phyloP scores from a whole-genome alignment of 225 moss, liverwort and hornwort species.

The Bryoerythrophyllum caledonicum region DNA sequence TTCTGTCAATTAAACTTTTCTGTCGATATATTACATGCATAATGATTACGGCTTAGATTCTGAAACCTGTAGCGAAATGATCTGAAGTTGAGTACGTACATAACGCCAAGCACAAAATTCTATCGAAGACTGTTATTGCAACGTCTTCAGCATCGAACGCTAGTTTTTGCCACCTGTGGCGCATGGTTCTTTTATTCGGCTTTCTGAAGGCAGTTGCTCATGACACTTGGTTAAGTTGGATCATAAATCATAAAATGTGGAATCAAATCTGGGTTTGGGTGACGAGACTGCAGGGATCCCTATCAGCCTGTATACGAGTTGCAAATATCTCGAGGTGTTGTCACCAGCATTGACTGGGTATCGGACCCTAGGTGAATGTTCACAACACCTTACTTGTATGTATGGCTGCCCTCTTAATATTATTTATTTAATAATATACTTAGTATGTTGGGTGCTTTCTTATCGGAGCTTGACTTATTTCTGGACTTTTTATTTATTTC shows the following conservation, averaged over 20 bases:
- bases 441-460: slow-evolving; percentile 2
- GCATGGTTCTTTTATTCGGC: slow-evolving; percentile 3
- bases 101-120: background rate
- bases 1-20: background rate
- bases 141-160: background rate
- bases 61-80: background rate
- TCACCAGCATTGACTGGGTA: slow-evolving; percentile 90
- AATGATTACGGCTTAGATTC: background rate
- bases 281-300: slow-evolving; percentile 65
- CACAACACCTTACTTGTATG: background rate
- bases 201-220: slow-evolving; percentile 6
- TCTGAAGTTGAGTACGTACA: background rate
- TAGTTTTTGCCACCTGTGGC: slow-evolving; percentile 4
- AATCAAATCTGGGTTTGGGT: background rate
- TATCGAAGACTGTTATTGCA: background rate
- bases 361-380: slow-evolving; percentile 63
- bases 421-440: too few relatives aligned
- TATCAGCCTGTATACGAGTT: slow-evolving; percentile 90
- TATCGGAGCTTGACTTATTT: slow-evolving; percentile 20
- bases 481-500: slow-evolving; percentile 27
- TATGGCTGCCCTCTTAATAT: background rate
- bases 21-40: background rate
- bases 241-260: slow-evolving; percentile 5
- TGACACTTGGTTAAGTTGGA: background rate
- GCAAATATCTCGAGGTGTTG: slow-evolving; percentile 87